These are phyloP conservation scores for Cicer cuneatum DNA, from an alignment of 306 rosid genomes.

Conservation along the genomic window DNA sequence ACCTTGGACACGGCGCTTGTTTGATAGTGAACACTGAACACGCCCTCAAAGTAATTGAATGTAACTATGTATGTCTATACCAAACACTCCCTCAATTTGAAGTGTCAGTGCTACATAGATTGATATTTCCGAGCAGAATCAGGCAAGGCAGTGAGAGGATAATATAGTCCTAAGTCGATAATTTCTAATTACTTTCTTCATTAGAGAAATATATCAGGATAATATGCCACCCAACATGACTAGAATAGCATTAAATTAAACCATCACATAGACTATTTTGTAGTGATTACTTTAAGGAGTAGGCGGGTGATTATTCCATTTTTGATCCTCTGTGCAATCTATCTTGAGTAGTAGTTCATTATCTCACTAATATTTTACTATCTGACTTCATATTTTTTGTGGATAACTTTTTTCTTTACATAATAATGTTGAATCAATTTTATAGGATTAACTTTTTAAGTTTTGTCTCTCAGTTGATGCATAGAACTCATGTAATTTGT, in stretches of 20 bases:
- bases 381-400: constrained; percentile 11
- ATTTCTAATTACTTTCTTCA: background rate
- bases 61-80: too few species aligned
- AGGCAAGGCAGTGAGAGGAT: too few species aligned
- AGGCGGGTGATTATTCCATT: background rate
- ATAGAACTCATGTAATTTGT: background rate
- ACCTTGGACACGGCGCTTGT: too few species aligned
- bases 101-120: too few species aligned
- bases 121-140: too few species aligned
- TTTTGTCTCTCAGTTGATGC: constrained; percentile 10
- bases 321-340: constrained; percentile 4
- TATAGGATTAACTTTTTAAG: constrained; percentile 3
- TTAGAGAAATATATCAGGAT: background rate
- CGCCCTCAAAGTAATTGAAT: too few species aligned
- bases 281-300: constrained; percentile 8
- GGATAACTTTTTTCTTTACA: constrained; percentile 6
- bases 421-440: background rate
- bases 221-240: background rate
- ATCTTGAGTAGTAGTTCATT: constrained; percentile 3
- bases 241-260: background rate
- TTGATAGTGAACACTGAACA: too few species aligned
- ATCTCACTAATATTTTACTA: constrained; percentile 1
- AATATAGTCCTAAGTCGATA: too few species aligned
- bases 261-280: background rate
- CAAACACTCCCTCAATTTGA: too few species aligned